Evolutionary conservation across 306 rosid species (phyloP), one percentile per base, ranked within the genome.

Genomic region (Morella rubra): DNA sequence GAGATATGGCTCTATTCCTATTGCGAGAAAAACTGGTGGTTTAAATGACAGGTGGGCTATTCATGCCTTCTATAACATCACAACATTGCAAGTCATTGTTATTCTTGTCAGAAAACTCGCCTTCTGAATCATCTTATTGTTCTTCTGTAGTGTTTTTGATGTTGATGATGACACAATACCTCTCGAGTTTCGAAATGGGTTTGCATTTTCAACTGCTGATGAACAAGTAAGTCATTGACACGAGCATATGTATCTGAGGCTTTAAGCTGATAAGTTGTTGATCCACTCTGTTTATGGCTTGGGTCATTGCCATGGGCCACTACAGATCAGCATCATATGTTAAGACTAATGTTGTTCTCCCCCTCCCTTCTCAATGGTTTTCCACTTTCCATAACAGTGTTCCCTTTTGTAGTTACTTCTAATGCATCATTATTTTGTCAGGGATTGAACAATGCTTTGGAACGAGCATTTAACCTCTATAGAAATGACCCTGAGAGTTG

Each of bases 1-100:
- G 99, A 91, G 93, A 87, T 95, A 91, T 59, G 97, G 99, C 80
- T 81, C 91, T 58, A 75, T 95, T 83, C 99, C 99, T 55, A 92
- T 95, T 72, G 97, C 15, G 68, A 87, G 99, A 83, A 89, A 89
- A 95, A 95, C 97, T 1, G 99, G 99, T 72, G 99, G 97, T 73
- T 89, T 92, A 47, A 90, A 92, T 82, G 99, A 95, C 88, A 95
- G 97, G 99, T 95, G 77, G 54, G 85, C 55, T 69, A 44, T 74
- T 13, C 5, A 42, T 73, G 73, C 64, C 32, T 49, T 70, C 73
- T 77, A 13, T 74, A 72, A 18, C 37, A 27, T 83, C 64, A 5
- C 51, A 8, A 0, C 37, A 55, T 61, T 64, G 71, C 12, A 14
- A 45, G 76, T 22, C 49, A 14, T 68, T 73, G 47, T 81, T 68